These are phyloP conservation scores for Fistulinella prunicolor DNA, from an alignment of 768 basidiomycete species.

Conservation along the genomic window DNA sequence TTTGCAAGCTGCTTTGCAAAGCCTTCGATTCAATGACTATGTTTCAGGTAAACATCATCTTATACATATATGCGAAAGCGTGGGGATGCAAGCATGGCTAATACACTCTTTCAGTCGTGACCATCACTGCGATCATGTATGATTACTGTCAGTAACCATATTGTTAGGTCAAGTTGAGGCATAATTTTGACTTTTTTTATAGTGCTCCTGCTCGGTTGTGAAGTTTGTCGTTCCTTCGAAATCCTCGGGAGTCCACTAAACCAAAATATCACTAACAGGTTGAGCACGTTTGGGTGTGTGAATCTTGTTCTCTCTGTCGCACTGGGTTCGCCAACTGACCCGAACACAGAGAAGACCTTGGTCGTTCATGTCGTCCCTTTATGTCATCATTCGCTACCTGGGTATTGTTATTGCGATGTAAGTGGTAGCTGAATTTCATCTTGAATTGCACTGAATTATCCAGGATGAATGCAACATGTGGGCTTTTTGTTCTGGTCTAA, in stretches of 20 bases:
- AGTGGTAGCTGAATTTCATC: not conserved
- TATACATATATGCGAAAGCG: too few species aligned
- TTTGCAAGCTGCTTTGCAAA: too few species aligned
- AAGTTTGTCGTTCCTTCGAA: not conserved
- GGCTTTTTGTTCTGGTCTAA: not conserved
- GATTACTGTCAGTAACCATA: conserved; percentile 5
- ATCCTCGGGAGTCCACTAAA: not conserved
- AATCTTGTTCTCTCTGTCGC: not conserved
- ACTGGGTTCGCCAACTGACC: not conserved
- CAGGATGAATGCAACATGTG: conserved; percentile 2
- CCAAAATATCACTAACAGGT: not conserved
- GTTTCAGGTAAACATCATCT: too few species aligned
- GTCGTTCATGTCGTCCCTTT: conserved; percentile 8
- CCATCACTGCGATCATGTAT: conserved; percentile 1
- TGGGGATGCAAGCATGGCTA: too few species aligned
- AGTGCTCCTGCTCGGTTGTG: conserved; percentile 3
- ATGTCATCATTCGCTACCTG: conserved; percentile 7
- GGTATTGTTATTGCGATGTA: conserved; percentile 8
- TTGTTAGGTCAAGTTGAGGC: not conserved
- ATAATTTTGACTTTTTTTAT: not conserved
- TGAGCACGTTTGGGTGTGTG: conserved; percentile 5
- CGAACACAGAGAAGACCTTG: conserved; percentile 3
- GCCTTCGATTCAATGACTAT: too few species aligned
- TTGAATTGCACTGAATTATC: not conserved
- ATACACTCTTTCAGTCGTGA: too few species aligned